Conservation (phyloP, 768 basidiomycete species). For the Pisolithus marmoratus region DNA sequence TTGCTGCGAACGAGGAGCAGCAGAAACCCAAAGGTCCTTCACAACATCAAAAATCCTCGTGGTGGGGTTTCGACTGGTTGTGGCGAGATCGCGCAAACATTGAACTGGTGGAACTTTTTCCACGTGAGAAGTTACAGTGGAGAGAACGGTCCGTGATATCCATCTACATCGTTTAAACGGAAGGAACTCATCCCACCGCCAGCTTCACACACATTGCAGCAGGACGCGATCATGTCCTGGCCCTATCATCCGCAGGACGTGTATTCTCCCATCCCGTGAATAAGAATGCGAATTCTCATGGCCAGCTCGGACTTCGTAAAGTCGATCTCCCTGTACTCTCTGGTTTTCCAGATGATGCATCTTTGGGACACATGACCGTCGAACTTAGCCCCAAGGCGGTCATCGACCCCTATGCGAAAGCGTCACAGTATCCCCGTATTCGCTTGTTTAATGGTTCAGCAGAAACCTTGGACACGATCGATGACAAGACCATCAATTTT, state of each 20-base stretch:
- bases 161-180: not conserved
- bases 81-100: constrained; percentile 43
- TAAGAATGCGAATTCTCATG: constrained; percentile 69
- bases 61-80: constrained; percentile 60
- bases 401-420: constrained; percentile 43
- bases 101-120: constrained; percentile 57
- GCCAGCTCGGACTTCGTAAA: constrained; percentile 78
- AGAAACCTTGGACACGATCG: constrained; percentile 20
- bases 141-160: constrained; percentile 55
- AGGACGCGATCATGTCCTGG: constrained; percentile 69
- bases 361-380: constrained; percentile 34
- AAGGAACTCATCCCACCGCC: constrained; percentile 4
- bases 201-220: constrained; percentile 73
- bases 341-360: constrained; percentile 9
- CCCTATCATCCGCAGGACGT: constrained; percentile 64
- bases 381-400: constrained; percentile 56
- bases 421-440: constrained; percentile 35
- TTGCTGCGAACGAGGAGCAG: constrained; percentile 46
- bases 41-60: constrained; percentile 40
- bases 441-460: constrained; percentile 15
- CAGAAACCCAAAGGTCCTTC: constrained; percentile 40
- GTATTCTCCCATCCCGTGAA: constrained; percentile 74
- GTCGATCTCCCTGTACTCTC: constrained; percentile 41
- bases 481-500: constrained; percentile 51
- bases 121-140: constrained; percentile 49